phyloP scores from a whole-genome alignment of 305 asterid genomes.

The Solanum hybrid region DNA sequence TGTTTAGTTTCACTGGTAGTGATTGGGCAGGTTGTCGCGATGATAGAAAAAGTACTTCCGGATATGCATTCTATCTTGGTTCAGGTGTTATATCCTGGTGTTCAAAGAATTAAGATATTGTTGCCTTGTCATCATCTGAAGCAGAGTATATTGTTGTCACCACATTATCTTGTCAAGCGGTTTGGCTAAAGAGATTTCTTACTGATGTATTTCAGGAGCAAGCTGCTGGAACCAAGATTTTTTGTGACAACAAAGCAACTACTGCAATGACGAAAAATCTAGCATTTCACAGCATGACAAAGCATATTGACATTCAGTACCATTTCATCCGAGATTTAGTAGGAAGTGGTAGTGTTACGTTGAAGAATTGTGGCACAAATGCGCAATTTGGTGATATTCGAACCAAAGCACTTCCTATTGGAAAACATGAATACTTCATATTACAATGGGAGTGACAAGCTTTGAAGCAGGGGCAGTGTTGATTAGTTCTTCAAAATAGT shows the following conservation, averaged over 20 bases:
- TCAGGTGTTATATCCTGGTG: no score
- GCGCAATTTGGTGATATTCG: not conserved
- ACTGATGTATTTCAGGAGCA: no score
- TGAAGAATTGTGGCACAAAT: not conserved
- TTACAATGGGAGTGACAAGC: not conserved
- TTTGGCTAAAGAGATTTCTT: no score
- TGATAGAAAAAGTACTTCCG: no score
- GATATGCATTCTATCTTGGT: no score
- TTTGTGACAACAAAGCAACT: not conserved
- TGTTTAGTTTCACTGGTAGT: no score
- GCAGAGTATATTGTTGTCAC: no score
- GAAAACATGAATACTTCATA: not conserved
- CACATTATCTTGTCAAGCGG: no score
- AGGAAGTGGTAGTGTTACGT: not conserved
- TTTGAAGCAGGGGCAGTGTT: not conserved
- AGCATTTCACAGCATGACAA: not conserved
- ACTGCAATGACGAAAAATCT: not conserved
- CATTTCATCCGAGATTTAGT: not conserved
- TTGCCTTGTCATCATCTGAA: no score
- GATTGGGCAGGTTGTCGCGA: no score
- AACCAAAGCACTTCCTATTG: not conserved
- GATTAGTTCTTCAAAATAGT: not conserved
- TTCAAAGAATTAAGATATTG: no score
- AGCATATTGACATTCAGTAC: not conserved
- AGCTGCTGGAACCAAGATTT: not conserved